A percentile compares a stretch with the other conserved stretches of the same genome.
phyloP scores from a whole-genome alignment of 306 rosid species.

The Cajanus cajan region DNA sequence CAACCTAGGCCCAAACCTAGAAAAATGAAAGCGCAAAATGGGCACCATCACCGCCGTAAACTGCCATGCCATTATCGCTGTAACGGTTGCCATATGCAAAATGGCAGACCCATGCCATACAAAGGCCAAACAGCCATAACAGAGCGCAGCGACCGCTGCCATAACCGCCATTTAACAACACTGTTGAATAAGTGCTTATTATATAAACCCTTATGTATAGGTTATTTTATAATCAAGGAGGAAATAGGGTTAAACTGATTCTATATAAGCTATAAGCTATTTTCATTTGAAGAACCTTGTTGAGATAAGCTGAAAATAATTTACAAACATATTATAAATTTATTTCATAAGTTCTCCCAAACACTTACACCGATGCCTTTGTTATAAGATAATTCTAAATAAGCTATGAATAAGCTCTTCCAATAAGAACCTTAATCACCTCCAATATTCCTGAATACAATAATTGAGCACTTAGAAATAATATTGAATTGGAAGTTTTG shows the following conservation, averaged over 20 bases:
- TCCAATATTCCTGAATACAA: constrained; percentile 3
- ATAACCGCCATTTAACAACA: no score
- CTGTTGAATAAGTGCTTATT: background rate
- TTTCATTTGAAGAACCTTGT: background rate
- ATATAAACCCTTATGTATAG: background rate
- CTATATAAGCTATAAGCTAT: background rate
- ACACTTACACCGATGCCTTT: background rate
- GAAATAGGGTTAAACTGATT: background rate
- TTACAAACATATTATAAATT: no score
- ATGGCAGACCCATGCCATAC: no score
- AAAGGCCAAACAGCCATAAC: no score
- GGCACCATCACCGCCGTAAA: no score
- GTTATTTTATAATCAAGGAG: background rate
- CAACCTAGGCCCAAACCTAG: no score
- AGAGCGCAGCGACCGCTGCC: no score
- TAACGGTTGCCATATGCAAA: no score
- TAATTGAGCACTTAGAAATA: no score
- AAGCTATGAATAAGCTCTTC: background rate
- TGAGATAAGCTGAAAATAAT: background rate
- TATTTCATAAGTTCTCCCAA: background rate
- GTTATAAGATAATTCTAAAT: background rate
- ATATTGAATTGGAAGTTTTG: background rate
- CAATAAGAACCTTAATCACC: background rate
- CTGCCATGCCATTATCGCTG: no score
- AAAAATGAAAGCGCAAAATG: no score